Conservation (phyloP, 495 filamentous ascomycete genomes). For the Sordaria brevicollis region DNA sequence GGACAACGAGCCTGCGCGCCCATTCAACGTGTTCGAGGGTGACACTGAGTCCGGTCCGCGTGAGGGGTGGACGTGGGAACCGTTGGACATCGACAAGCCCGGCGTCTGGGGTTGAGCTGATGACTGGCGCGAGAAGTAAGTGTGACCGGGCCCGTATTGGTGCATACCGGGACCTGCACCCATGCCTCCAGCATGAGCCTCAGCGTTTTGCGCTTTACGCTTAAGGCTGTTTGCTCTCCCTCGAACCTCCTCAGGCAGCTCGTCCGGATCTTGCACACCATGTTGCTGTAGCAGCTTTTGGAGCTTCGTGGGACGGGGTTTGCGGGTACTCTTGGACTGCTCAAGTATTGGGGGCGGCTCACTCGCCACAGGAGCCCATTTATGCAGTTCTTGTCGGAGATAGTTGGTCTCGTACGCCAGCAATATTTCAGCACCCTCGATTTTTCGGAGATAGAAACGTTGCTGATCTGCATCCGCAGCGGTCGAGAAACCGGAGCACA, state of each 20-base stretch:
- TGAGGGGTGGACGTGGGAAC: constrained; percentile 21
- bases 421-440: constrained; percentile 94
- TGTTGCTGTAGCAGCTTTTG: constrained; percentile 89
- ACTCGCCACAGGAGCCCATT: constrained; percentile 87
- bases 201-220: constrained; percentile 42
- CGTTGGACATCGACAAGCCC: constrained; percentile 19
- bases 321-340: constrained; percentile 83
- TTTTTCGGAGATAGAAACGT: constrained; percentile 97
- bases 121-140: constrained; percentile 27
- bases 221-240: constrained; percentile 60
- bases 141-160: constrained; percentile 19
- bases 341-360: constrained; percentile 75
- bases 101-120: constrained; percentile 31
- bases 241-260: constrained; percentile 70
- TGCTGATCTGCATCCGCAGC: constrained; percentile 78
- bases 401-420: constrained; percentile 91
- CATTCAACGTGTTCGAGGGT: constrained; percentile 21
- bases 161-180: constrained; percentile 25
- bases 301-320: constrained; percentile 93
- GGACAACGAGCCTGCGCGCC: constrained; percentile 9
- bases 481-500: constrained; percentile 69
- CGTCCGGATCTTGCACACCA: constrained; percentile 77
- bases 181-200: constrained; percentile 24
- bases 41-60: constrained; percentile 14
- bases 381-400: constrained; percentile 92